phyloP scores from a whole-genome alignment of 495 filamentous ascomycete genomes.

The Penicillium tannophilum region DNA sequence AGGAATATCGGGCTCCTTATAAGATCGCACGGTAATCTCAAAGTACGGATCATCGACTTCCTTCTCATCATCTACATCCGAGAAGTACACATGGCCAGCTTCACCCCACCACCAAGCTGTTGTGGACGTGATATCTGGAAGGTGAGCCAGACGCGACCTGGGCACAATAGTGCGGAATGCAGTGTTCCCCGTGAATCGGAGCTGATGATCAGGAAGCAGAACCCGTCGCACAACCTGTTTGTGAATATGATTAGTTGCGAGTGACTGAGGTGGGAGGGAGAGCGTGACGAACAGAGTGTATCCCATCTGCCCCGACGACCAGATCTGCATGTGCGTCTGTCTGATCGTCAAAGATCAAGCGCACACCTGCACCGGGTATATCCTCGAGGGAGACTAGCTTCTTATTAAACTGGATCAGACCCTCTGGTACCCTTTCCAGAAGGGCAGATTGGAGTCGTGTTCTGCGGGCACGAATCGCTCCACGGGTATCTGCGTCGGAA shows the following conservation, averaged over 20 bases:
- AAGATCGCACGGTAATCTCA: slow-evolving; percentile 30
- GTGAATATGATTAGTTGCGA: background rate
- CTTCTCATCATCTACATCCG: slow-evolving; percentile 40
- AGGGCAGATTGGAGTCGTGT: slow-evolving; percentile 45
- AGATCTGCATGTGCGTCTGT: slow-evolving; percentile 42
- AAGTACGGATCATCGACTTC: slow-evolving; percentile 18
- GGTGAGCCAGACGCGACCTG: slow-evolving; percentile 25
- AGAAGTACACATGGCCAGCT: slow-evolving; percentile 47
- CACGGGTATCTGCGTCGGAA: slow-evolving; percentile 13
- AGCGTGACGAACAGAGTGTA: slow-evolving; percentile 45
- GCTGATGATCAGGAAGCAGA: slow-evolving; percentile 36
- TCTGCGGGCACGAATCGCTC: slow-evolving; percentile 36
- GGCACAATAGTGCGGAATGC: slow-evolving; percentile 41
- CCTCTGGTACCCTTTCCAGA: slow-evolving; percentile 36
- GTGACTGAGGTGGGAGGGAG: background rate
- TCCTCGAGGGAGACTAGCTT: slow-evolving; percentile 36
- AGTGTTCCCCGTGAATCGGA: slow-evolving; percentile 41
- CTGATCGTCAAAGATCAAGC: slow-evolving; percentile 37
- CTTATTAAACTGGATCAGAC: slow-evolving; percentile 41
- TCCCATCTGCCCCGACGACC: slow-evolving; percentile 55
- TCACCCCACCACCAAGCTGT: slow-evolving; percentile 52
- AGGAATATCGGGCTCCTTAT: slow-evolving; percentile 19
- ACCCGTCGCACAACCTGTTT: slow-evolving; percentile 9
- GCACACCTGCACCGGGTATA: slow-evolving; percentile 28
- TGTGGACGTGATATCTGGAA: slow-evolving; percentile 38